Evolutionary conservation across 352 stramenopile species (phyloP).

Genomic region (Globisporangium paddicum): DNA sequence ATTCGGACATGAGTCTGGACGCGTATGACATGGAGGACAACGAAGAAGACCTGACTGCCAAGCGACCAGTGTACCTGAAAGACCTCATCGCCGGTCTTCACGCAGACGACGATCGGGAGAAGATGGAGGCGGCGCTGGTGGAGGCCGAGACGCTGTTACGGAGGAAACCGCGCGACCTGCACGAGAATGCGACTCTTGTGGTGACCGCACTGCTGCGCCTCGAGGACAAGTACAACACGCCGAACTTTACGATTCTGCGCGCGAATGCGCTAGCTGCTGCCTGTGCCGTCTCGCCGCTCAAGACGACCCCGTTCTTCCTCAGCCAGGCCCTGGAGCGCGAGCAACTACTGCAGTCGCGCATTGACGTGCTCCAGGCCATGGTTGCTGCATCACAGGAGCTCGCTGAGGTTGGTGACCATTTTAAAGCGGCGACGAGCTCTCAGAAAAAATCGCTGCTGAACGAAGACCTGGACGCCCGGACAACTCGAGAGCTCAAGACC

Average conservation of each 20-base stretch:
- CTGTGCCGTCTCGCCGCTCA: conserved; percentile 36
- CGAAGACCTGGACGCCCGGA: conserved; percentile 39
- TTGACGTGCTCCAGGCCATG: conserved; percentile 64
- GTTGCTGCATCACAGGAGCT: conserved; percentile 52
- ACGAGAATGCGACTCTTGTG: conserved; percentile 49
- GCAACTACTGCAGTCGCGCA: conserved; percentile 65
- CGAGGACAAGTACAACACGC: conserved; percentile 68
- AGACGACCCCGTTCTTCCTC: conserved; percentile 49
- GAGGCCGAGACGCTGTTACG: conserved; percentile 56
- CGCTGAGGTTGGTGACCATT: conserved; percentile 44
- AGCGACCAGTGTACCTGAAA: conserved; percentile 67
- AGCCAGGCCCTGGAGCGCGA: conserved; percentile 67
- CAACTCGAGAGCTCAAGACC: conserved; percentile 54
- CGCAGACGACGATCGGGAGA: conserved; percentile 55
- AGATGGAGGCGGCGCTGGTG: conserved; percentile 40
- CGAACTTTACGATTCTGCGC: conserved; percentile 45
- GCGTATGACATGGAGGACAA: conserved; percentile 65
- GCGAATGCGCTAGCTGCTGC: conserved; percentile 40
- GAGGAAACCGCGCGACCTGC: conserved; percentile 49
- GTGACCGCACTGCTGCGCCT: conserved; percentile 55
- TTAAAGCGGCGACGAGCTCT: not conserved
- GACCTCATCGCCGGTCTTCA: conserved; percentile 51
- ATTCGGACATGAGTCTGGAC: conserved; percentile 62
- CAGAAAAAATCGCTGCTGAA: conserved; percentile 36
- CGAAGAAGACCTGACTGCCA: conserved; percentile 56